A percentile compares a stretch with the other conserved stretches of the same genome.
Evolutionary conservation across 306 rosid species (phyloP).

Genomic region (Prunus padus): DNA sequence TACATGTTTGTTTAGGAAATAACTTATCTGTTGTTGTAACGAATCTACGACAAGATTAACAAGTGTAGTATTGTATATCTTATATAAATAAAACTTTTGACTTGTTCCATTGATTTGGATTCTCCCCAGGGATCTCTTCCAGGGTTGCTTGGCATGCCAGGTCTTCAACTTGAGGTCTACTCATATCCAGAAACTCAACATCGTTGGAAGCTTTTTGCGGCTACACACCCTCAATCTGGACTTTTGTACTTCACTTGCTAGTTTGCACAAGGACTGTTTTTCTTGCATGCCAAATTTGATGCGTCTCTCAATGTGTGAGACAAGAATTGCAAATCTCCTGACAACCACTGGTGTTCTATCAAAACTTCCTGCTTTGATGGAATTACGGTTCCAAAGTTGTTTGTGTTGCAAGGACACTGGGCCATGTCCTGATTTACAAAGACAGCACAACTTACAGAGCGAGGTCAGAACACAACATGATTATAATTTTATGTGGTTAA

Average conservation of each 20-base stretch:
- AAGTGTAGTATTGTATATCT: neutral
- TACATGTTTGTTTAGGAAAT: neutral
- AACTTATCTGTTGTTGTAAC: neutral
- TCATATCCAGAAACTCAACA: slow-evolving; percentile 58
- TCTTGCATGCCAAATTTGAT: slow-evolving; percentile 68
- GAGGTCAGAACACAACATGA: slow-evolving; percentile 42
- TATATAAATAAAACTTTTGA: slow-evolving; percentile 13
- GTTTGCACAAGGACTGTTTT: slow-evolving; percentile 63
- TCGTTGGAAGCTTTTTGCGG: slow-evolving; percentile 55
- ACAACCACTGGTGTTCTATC: slow-evolving; percentile 64
- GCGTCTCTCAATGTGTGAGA: slow-evolving; percentile 67
- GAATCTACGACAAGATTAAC: neutral
- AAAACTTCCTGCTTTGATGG: slow-evolving; percentile 61
- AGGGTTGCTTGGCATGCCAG: slow-evolving; percentile 69
- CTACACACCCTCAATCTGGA: slow-evolving; percentile 71
- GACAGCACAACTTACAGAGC: slow-evolving; percentile 34
- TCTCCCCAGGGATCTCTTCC: slow-evolving; percentile 54
- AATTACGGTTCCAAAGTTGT: slow-evolving; percentile 73
- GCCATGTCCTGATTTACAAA: slow-evolving; percentile 46
- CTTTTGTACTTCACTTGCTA: slow-evolving; percentile 55
- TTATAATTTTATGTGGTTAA: slow-evolving; percentile 13
- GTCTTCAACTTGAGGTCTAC: slow-evolving; percentile 58
- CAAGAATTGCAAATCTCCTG: slow-evolving; percentile 71
- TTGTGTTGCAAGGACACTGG: slow-evolving; percentile 55
- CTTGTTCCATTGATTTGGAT: slow-evolving; percentile 28